Base-by-base conservation (phyloP, 1,284 basidiomycete genomes). In the Agaricales sp. region DNA sequence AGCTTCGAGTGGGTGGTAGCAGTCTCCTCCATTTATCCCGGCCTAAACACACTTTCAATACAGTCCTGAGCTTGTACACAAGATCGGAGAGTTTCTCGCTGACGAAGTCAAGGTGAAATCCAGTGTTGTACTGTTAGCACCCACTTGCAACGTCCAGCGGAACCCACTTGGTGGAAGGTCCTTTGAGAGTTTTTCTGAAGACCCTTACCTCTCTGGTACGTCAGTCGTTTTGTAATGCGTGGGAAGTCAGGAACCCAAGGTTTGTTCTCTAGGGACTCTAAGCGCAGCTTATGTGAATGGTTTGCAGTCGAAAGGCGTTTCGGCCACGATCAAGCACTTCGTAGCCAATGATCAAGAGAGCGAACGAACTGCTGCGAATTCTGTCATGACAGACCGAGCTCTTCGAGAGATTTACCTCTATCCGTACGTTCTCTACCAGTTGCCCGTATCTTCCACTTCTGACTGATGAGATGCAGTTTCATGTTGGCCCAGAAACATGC, bases 161-260 rank as follows among this genome's bases (percentile, higher is more conserved):
- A 68, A 69, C 6, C 79, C 79, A 24, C 67, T 80, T 0, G 79
- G 78, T 6, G 78, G 79, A 1, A 68, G 82, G 20, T 73, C 78
- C 4, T 86, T 86, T 56, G 83, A 86, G 60, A 80, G 76, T 3
- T 86, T 82, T 63, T 80, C 78, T 0, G 82, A 87, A 56, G 80
- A 82, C 57, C 79, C 77, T 41, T 67, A 75, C 57, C 65, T 83
- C 37, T 85, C 77, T 23, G 80, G 78, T 76, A 59, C 43, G 54
- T 54, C 23, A 26, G 16, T 16, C 16, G 35, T 43, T 13, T 45
- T 14, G 46, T 43, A 21, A 16, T 24, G 18, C 18, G 20, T 11
- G 19, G 48, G 21, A 41, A 3, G 46, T 21, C 50, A 22, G 24
- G 12, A 46, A 26, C n/a, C 46, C 39, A 23, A 44, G n/a, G n/a